Evolutionary conservation across 2,329 filamentous ascomycete species (phyloP).

Genomic region (Chaetomiaceae sp.): DNA sequence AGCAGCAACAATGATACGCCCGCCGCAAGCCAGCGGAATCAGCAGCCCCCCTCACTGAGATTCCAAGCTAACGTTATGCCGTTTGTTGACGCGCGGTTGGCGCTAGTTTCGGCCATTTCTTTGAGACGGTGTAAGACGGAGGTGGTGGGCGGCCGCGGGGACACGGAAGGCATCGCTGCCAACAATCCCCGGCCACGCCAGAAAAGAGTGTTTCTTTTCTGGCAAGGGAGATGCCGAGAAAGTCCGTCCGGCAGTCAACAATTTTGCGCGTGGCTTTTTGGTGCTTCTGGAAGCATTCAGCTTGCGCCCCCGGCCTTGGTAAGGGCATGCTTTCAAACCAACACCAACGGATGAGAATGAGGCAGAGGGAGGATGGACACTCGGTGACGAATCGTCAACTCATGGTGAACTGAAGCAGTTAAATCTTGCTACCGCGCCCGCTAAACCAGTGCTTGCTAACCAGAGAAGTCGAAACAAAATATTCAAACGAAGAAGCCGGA

Average conservation of each 20-base stretch:
- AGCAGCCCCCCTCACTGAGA: too few relatives aligned
- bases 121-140: too few relatives aligned
- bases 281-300: background rate
- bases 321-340: background rate
- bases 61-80: too few relatives aligned
- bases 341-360: background rate
- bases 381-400: background rate
- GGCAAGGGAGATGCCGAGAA: too few relatives aligned
- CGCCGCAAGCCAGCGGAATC: too few relatives aligned
- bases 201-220: too few relatives aligned
- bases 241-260: background rate
- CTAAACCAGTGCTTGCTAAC: background rate
- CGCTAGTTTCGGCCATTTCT: too few relatives aligned
- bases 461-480: background rate
- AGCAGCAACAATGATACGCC: too few relatives aligned
- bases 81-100: too few relatives aligned
- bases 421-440: background rate
- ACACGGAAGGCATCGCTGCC: too few relatives aligned
- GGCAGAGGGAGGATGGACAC: background rate
- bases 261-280: background rate
- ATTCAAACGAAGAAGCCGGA: background rate
- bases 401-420: background rate
- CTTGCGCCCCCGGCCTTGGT: background rate
- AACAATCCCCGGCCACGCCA: too few relatives aligned
- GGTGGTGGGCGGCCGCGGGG: too few relatives aligned